Base-by-base conservation (phyloP, 2,329 filamentous ascomycete genomes). In the Diaporthe vaccinii region DNA sequence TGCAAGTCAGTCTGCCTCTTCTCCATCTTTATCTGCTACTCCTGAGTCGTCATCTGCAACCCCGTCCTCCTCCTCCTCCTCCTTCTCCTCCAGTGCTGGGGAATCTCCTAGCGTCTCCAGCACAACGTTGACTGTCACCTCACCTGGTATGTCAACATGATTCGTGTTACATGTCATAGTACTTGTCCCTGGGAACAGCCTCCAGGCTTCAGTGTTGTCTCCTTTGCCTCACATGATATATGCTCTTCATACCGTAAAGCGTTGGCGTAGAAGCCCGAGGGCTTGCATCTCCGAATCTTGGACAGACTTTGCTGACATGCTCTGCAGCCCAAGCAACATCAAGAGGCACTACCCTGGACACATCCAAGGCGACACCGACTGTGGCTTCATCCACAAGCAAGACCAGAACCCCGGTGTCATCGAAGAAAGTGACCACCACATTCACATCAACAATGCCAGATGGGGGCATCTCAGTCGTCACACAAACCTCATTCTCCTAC, bases 401-500 rank as follows among this genome's bases (percentile, higher is more conserved):
- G 72, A 72, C 75, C 7, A 83, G 83, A 31, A 81, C 78, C 8
- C 77, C 68, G 77, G 82, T 41, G 79, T 87, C 73, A 76, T 80
- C 79, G 14, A 80, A 72, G 74, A 71, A 78, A 58, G 76, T 81
- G 15, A 78, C 82, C 9, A 79, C 84, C 34, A 87, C 86, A 0
- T 81, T 82, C 76, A 90, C 88, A n/a, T 86, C 86, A 9, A 88
- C 87, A 9, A 80, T 85, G 49, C 78, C 82, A 17, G 81, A 87
- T 67, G 88, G 88, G 36, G 84, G 83, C 44, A 82, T 86, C 72
- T 84, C 85, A 4, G 84, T 86, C 17, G 81, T 89, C 67, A 89
- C 87, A 15, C 84, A 84, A n/a, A 89, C 88, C 1, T 87, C 87
- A 0, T 87, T 83, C 79, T 87, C 89, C 3, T 84, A 83, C 31